Percentiles rank a stretch among this genome's conserved stretches.
Conservation (phyloP, 805 yeast genomes). For the Ogataea henricii region DNA sequence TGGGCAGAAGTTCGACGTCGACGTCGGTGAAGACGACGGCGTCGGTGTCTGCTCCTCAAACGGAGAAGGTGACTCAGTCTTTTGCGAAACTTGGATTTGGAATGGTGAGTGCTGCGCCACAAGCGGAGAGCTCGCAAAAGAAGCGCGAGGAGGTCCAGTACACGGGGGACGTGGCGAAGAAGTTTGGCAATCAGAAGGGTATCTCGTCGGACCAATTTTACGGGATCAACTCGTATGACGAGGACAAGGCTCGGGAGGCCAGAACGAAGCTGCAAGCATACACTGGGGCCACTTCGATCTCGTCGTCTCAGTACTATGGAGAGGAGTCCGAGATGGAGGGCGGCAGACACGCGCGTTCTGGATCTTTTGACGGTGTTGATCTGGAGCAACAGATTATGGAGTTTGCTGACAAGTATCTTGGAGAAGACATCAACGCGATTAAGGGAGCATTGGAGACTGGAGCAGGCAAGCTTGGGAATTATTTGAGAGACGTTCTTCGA, state of each 20-base stretch:
- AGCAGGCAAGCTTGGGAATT: conserved; percentile 83
- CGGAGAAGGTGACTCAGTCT: conserved; percentile 59
- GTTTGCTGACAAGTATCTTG: conserved; percentile 66
- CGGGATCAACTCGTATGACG: conserved; percentile 84
- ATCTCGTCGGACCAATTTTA: conserved; percentile 95
- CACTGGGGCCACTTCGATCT: conserved; percentile 85
- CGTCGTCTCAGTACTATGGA: conserved; percentile 91
- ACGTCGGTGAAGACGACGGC: conserved; percentile 21
- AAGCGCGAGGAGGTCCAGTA: conserved; percentile 45
- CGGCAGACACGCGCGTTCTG: conserved; percentile 31
- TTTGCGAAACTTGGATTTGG: conserved; percentile 90
- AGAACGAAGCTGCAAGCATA: conserved; percentile 76
- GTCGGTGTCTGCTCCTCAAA: conserved; percentile 25
- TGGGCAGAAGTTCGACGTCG: conserved; percentile 18
- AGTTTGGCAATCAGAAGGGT: conserved; percentile 88
- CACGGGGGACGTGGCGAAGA: conserved; percentile 72
- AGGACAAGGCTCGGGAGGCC: conserved; percentile 77
- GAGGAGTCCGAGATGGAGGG: conserved; percentile 33
- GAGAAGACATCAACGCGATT: conserved; percentile 84
- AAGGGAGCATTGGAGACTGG: conserved; percentile 94
- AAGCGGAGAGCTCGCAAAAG: conserved; percentile 28
- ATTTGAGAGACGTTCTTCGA: conserved; percentile 82
- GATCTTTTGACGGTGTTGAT: conserved; percentile 41
- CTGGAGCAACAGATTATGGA: conserved; percentile 57
- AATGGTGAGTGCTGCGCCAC: conserved; percentile 70